Percentiles rank a stretch among this genome's conserved stretches.
Evolutionary conservation across 495 filamentous ascomycete genomes (phyloP).

Genomic region (Cryomyces antarcticus): DNA sequence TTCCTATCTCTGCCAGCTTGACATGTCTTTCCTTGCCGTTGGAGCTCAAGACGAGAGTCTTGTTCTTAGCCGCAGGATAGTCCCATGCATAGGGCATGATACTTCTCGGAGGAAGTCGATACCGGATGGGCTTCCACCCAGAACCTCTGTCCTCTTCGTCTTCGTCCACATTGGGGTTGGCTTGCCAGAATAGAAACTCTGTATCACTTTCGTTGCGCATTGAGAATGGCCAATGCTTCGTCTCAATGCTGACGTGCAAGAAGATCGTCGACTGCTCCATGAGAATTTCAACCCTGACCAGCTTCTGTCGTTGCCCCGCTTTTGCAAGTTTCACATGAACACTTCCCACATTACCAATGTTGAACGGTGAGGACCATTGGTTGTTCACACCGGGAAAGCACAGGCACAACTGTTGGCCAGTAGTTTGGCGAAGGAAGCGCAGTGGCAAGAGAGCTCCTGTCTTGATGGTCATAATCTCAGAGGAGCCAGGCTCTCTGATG

Average conservation of each 20-base stretch:
- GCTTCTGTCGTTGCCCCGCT: constrained; percentile 65
- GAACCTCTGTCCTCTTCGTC: constrained; percentile 60
- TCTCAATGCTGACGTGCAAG: constrained; percentile 73
- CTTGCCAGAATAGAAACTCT: constrained; percentile 89
- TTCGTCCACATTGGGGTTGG: constrained; percentile 56
- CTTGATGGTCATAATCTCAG: constrained; percentile 55
- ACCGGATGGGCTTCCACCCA: constrained; percentile 75
- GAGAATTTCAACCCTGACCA: constrained; percentile 74
- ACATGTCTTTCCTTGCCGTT: constrained; percentile 71
- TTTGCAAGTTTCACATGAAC: constrained; percentile 87
- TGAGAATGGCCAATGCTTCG: constrained; percentile 90
- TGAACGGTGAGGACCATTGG: constrained; percentile 95
- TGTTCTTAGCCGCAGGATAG: constrained; percentile 89
- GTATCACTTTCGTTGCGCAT: constrained; percentile 95
- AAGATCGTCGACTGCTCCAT: constrained; percentile 87
- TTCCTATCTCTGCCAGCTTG: constrained; percentile 89
- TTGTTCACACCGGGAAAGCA: constrained; percentile 93
- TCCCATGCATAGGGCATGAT: constrained; percentile 99
- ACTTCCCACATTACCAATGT: constrained; percentile 80
- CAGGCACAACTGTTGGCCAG: constrained; percentile 72
- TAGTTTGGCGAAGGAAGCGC: constrained; percentile 60
- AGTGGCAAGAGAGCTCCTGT: constrained; percentile 59
- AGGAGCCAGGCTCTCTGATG: constrained; percentile 76
- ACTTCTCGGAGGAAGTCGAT: constrained; percentile 81
- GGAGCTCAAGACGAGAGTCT: constrained; percentile 66